These are phyloP conservation scores for Aegilops longissima DNA, from an alignment of 176 grass and related monocot species.

Conservation along the genomic window DNA sequence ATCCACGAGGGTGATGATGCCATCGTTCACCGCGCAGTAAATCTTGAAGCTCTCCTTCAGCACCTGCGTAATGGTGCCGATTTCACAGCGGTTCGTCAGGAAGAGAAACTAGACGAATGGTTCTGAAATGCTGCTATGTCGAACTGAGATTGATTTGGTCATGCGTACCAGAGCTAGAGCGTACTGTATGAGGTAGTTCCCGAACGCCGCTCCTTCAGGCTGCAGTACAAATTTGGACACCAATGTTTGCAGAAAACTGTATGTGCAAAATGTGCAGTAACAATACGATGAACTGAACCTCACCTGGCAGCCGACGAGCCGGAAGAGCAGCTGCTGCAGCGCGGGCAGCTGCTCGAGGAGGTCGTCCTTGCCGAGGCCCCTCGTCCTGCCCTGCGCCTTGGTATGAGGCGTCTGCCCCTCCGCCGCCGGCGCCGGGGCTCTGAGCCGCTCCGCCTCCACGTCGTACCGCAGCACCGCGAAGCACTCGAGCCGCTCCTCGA, in stretches of 20 bases:
- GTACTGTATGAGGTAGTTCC: conserved; percentile 90
- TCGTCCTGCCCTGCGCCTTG: conserved; percentile 66
- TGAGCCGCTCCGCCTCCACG: conserved; percentile 66
- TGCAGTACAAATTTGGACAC: conserved; percentile 6
- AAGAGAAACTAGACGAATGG: too few species aligned
- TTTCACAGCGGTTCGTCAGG: too few species aligned
- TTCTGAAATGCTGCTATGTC: too few species aligned
- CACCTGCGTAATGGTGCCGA: not conserved
- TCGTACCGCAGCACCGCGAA: conserved; percentile 74
- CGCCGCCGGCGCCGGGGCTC: conserved; percentile 15
- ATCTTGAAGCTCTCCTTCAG: conserved; percentile 96
- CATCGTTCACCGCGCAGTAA: conserved; percentile 87
- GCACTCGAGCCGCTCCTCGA: conserved; percentile 95
- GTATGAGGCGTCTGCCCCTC: not conserved
- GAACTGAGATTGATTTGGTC: too few species aligned
- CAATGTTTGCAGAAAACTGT: not conserved
- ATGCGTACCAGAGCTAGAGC: conserved; percentile 52
- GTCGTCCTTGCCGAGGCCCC: conserved; percentile 57
- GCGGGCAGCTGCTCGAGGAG: conserved; percentile 85
- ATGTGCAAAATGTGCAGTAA: not conserved
- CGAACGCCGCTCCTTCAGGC: conserved; percentile 87
- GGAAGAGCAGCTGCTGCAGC: conserved; percentile 85
- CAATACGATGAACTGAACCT: not conserved
- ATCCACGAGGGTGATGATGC: conserved; percentile 87
- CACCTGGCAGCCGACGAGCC: conserved; percentile 85